Base-by-base conservation (phyloP, 495 filamentous ascomycete species). In the Neurospora sp. region DNA sequence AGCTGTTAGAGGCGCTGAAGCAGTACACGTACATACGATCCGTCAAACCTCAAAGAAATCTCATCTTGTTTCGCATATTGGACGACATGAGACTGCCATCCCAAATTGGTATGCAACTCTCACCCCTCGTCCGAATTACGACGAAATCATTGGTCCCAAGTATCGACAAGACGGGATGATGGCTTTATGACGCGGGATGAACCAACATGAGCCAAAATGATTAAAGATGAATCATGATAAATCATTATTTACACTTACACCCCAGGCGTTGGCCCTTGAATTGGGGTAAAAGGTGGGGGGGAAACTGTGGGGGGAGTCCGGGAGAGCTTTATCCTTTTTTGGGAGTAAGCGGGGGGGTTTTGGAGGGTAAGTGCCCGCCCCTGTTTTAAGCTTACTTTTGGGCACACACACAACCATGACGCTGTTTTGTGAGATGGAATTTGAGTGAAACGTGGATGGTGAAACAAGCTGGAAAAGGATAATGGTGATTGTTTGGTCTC, bases 221-320 rank as follows among this genome's bases (percentile, higher is more conserved):
- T 31, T 18, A n/a, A 68, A 12, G 39, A 69, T 80, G 78, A 78
- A 40, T 68, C 42, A 71, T n/a, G 59, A 70, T 80, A 77, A 79
- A 70, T 80, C 79, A 80, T 76, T 59, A 39, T 70, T 6, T 72
- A 39, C 0, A 22, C 0, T 2, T 9, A 31, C 71, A 0, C 71
- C 48, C 48, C 7, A 0, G 22, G 9, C 0, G n/a, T 12, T 5
- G 31, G 4, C 31, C 31, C 31, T 35, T 0, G 1, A 61, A 35
- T 61, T 35, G 53, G 53, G 14, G 27, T 31, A 61, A 61, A 7
- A 31, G 53, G 16, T 53, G 20, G 10, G 41, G 41, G 7, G 16
- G 0, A 4, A 4, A 31, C 31, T 35, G 16, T 53, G 20, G 10
- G 41, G 41, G 7, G 5, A 5, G 5, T 14, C 41, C 35, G 41